Conservation (phyloP, 2,329 filamentous ascomycete genomes). For the Ophiosphaerella herpotricha region DNA sequence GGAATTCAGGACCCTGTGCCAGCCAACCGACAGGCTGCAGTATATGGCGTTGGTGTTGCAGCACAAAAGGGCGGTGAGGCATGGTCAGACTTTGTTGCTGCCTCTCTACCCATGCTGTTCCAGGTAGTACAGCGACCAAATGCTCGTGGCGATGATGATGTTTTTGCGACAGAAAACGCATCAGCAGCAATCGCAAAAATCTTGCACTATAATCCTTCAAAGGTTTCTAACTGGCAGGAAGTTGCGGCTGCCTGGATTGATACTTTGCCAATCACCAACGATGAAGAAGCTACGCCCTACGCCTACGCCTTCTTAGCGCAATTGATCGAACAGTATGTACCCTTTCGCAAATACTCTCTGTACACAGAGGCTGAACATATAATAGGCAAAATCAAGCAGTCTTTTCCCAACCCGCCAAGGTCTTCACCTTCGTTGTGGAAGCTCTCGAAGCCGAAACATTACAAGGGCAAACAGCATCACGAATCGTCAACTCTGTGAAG, state of each 20-base stretch:
- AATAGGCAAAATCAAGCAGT: constrained; percentile 83
- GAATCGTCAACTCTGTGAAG: constrained; percentile 79
- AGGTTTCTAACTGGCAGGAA: constrained; percentile 75
- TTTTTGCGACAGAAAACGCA: constrained; percentile 97
- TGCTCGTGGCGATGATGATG: constrained; percentile 86
- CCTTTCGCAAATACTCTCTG: not conserved
- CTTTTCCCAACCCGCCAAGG: constrained; percentile 73
- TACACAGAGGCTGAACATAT: not conserved
- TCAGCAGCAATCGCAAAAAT: constrained; percentile 97
- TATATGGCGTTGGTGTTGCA: constrained; percentile 93
- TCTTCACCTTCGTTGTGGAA: constrained; percentile 84
- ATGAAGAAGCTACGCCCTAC: constrained; percentile 96
- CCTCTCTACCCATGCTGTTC: constrained; percentile 80
- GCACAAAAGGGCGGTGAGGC: constrained; percentile 86
- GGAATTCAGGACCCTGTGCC: constrained; percentile 86
- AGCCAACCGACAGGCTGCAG: constrained; percentile 92
- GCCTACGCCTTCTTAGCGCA: constrained; percentile 91
- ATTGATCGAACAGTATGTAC: constrained; percentile 88
- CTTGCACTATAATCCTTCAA: constrained; percentile 81
- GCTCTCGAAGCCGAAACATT: constrained; percentile 90
- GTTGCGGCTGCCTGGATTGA: constrained; percentile 86
- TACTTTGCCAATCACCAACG: constrained; percentile 88
- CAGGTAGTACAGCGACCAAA: constrained; percentile 80
- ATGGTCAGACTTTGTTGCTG: constrained; percentile 86
- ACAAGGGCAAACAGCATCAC: constrained; percentile 78